Conservation (phyloP, 768 basidiomycete species). For the Krasilnikovozyma curviuscula region DNA sequence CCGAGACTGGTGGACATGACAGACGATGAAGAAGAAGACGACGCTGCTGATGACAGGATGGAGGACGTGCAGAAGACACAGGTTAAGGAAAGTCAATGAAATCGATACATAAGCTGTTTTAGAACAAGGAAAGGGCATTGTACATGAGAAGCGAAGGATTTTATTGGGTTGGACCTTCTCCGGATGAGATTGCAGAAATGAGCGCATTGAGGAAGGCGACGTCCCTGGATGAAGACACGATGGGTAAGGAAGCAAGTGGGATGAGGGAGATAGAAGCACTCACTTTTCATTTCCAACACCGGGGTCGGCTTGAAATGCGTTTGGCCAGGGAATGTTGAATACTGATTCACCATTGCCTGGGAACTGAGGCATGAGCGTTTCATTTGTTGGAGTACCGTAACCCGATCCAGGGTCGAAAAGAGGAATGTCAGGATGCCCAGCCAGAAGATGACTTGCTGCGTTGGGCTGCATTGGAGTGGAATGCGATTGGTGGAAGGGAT, state of each 20-base stretch:
- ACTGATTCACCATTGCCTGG: neutral
- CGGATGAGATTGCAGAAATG: constrained; percentile 7
- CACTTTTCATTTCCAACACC: constrained; percentile 4
- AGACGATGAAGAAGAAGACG: neutral
- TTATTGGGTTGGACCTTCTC: constrained; percentile 9
- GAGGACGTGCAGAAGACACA: too few species aligned
- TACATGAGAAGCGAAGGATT: too few species aligned
- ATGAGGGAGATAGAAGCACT: neutral
- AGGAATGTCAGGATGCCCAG: neutral
- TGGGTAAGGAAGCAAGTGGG: neutral
- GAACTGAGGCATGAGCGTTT: neutral
- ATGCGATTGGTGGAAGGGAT: neutral
- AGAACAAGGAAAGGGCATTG: too few species aligned
- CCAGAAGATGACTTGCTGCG: neutral
- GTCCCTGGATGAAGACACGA: neutral
- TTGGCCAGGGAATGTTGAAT: too few species aligned
- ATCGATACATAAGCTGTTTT: too few species aligned
- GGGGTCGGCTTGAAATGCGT: too few species aligned
- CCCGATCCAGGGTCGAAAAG: neutral
- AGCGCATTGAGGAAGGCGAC: constrained; percentile 4
- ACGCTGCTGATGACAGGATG: too few species aligned
- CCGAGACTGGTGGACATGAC: neutral
- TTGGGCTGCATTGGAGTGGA: neutral
- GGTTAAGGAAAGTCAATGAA: too few species aligned
- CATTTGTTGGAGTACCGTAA: neutral